These are phyloP conservation scores for Leucocoprinus sp. DNA, from an alignment of 768 basidiomycete species.

Conservation along the genomic window DNA sequence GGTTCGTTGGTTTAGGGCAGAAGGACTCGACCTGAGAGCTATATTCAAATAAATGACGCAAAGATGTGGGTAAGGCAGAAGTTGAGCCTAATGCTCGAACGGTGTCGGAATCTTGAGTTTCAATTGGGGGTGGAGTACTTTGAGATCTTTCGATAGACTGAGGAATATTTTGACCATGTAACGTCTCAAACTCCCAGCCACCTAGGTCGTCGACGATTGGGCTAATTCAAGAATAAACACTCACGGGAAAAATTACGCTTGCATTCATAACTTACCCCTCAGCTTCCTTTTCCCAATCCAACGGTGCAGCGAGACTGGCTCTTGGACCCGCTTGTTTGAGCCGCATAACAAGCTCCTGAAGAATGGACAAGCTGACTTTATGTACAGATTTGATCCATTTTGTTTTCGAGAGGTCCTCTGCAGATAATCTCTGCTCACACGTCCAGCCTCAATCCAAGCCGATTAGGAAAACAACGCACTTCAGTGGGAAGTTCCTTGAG, in stretches of 20 bases:
- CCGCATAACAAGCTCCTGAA: slow-evolving; percentile 76
- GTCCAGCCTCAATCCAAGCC: slow-evolving; percentile 6
- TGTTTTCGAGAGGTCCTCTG: slow-evolving; percentile 80
- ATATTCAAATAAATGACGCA: slow-evolving; percentile 73
- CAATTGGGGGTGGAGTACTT: slow-evolving; percentile 16
- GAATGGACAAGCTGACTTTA: slow-evolving; percentile 55
- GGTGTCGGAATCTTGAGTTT: slow-evolving; percentile 22
- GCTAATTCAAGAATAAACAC: background rate
- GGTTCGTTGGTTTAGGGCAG: slow-evolving; percentile 25
- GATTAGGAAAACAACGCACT: slow-evolving; percentile 32
- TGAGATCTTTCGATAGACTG: slow-evolving; percentile 10
- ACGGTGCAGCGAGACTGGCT: slow-evolving; percentile 65
- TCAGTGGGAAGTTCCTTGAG: slow-evolving; percentile 75
- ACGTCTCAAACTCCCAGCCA: slow-evolving; percentile 75
- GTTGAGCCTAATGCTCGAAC: slow-evolving; percentile 40
- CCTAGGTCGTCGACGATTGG: slow-evolving; percentile 27
- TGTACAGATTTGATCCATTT: slow-evolving; percentile 83
- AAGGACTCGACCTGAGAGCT: slow-evolving; percentile 34
- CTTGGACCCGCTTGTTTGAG: slow-evolving; percentile 72
- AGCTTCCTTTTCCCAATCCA: slow-evolving; percentile 68
- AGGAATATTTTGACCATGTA: slow-evolving; percentile 31
- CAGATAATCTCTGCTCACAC: slow-evolving; percentile 60
- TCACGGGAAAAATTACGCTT: background rate
- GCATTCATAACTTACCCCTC: slow-evolving; percentile 21
- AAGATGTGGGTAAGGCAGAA: slow-evolving; percentile 57